A percentile compares a stretch with the other conserved stretches of the same genome.
Conservation (phyloP, 2,329 filamentous ascomycete species). For the Thelonectria blattea region DNA sequence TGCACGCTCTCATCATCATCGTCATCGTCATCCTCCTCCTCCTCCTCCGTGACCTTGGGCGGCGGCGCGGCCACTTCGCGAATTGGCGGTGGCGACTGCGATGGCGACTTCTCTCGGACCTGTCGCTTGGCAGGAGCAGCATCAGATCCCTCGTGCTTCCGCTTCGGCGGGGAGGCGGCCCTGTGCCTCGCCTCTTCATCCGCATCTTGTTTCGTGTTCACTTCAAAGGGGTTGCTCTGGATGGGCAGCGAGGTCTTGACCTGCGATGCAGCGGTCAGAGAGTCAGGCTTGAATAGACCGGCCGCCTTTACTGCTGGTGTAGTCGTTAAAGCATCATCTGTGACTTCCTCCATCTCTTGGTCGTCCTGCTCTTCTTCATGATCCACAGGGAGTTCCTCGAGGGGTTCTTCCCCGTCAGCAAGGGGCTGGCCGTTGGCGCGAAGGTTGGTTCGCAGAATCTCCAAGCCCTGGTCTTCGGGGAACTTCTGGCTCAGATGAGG, state of each 20-base stretch:
- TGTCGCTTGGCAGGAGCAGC: conserved; percentile 48
- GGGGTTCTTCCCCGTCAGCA: conserved; percentile 27
- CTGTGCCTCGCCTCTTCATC: conserved; percentile 26
- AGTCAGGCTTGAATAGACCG: conserved; percentile 30
- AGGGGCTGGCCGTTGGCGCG: conserved; percentile 44
- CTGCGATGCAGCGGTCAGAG: conserved; percentile 28
- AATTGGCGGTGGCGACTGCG: conserved; percentile 33
- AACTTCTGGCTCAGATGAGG: conserved; percentile 77
- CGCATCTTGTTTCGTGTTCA: conserved; percentile 29
- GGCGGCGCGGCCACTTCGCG: conserved; percentile 20
- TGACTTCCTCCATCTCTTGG: conserved; percentile 46
- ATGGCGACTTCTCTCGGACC: conserved; percentile 44
- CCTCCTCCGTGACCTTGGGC: conserved; percentile 29
- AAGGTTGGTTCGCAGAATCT: conserved; percentile 71
- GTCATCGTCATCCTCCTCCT: conserved; percentile 41
- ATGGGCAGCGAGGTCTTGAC: conserved; percentile 37
- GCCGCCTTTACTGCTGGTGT: conserved; percentile 25
- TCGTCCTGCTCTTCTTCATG: conserved; percentile 46
- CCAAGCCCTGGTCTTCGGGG: conserved; percentile 67
- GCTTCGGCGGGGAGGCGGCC: conserved; percentile 43
- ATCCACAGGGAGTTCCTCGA: conserved; percentile 34
- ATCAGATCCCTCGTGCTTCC: conserved; percentile 48
- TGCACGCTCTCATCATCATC: conserved; percentile 62
- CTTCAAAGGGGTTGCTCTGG: conserved; percentile 46
- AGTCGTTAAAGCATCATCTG: conserved; percentile 42